These are phyloP conservation scores for Sarocladium kiliense DNA, from an alignment of 2,329 filamentous ascomycete genomes.

Conservation along the genomic window DNA sequence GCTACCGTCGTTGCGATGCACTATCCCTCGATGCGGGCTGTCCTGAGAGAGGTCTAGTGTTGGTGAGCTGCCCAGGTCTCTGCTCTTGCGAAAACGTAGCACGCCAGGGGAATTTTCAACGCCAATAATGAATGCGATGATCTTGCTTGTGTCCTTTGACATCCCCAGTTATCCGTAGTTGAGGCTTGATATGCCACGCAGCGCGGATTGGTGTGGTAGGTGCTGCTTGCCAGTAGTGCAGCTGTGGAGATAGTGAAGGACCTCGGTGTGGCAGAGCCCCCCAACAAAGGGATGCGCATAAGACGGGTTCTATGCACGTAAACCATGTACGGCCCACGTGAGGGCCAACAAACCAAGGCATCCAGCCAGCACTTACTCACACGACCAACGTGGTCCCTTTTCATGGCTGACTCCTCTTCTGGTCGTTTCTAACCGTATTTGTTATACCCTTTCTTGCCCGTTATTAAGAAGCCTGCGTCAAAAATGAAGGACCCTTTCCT, in stretches of 20 bases:
- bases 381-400: neutral
- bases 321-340: conserved; percentile 4
- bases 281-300: conserved; percentile 1
- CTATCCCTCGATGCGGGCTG: no score
- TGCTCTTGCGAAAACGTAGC: no score
- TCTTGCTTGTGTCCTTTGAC: no score
- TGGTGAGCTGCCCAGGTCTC: no score
- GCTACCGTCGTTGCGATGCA: no score
- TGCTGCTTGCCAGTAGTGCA: neutral
- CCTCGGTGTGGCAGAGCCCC: conserved; percentile 4
- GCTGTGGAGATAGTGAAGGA: neutral
- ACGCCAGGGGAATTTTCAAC: no score
- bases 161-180: no score
- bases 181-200: neutral
- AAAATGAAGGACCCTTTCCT: conserved; percentile 72
- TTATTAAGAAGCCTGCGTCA: no score
- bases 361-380: neutral
- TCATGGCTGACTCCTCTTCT: neutral
- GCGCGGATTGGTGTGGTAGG: neutral
- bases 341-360: conserved; percentile 8
- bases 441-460: no score
- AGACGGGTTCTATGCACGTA: conserved; percentile 5
- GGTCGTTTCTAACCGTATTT: no score
- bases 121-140: no score
- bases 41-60: no score